A percentile compares a stretch with the other conserved stretches of the same genome.
Evolutionary conservation across 768 basidiomycete genomes (phyloP).

Genomic region (Megacollybia marginata): DNA sequence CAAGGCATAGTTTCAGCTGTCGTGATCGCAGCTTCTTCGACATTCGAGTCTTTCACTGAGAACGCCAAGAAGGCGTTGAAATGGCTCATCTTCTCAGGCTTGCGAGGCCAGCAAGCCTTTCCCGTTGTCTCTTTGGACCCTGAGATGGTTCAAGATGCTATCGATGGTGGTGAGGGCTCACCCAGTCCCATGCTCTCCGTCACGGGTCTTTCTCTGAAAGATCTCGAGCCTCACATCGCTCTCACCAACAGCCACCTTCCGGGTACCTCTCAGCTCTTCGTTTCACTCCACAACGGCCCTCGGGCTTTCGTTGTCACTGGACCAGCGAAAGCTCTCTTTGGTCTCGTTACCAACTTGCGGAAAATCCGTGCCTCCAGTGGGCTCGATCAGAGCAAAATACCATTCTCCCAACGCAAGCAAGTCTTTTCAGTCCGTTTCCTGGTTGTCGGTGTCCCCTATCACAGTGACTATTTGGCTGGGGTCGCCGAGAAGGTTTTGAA

Average conservation of each 20-base stretch:
- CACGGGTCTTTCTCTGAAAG: constrained; percentile 69
- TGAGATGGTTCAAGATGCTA: constrained; percentile 73
- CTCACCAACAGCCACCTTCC: constrained; percentile 87
- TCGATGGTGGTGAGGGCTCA: constrained; percentile 89
- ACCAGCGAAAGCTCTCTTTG: constrained; percentile 85
- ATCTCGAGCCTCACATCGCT: constrained; percentile 73
- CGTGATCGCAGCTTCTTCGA: constrained; percentile 72
- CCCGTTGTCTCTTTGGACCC: constrained; percentile 89
- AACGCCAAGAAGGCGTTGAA: constrained; percentile 81
- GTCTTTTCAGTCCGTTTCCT: constrained; percentile 91
- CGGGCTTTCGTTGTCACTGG: constrained; percentile 91
- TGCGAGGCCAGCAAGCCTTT: constrained; percentile 92
- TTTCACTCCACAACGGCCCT: constrained; percentile 92
- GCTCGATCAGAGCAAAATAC: constrained; percentile 88
- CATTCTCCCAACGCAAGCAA: constrained; percentile 91
- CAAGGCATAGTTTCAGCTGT: constrained; percentile 97
- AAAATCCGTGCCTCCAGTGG: constrained; percentile 85
- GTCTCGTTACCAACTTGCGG: constrained; percentile 84
- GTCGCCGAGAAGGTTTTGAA: constrained; percentile 69
- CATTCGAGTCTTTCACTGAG: constrained; percentile 62
- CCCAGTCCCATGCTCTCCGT: constrained; percentile 94
- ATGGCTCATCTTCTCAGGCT: constrained; percentile 91
- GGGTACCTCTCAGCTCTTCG: constrained; percentile 64
- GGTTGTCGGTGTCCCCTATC: constrained; percentile 94
- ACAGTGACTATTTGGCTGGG: constrained; percentile 76